These are phyloP conservation scores for Ascobolus immersus DNA, from an alignment of 495 filamentous ascomycete species.

Conservation along the genomic window DNA sequence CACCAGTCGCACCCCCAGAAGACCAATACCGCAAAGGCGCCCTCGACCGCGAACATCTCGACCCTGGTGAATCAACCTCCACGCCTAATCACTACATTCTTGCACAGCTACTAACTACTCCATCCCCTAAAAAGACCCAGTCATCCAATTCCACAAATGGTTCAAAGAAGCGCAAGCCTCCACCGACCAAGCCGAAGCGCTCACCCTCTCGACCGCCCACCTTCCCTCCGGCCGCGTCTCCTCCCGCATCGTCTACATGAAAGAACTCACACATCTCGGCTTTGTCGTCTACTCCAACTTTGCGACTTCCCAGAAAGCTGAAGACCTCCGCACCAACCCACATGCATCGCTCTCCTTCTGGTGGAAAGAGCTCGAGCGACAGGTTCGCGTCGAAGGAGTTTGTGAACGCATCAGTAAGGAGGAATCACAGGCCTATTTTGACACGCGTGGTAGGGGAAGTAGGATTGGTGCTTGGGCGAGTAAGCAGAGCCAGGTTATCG, in stretches of 20 bases:
- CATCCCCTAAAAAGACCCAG: slow-evolving; percentile 22
- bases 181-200: slow-evolving; percentile 47
- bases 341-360: slow-evolving; percentile 51
- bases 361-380: slow-evolving; percentile 51
- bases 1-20: slow-evolving; percentile 24
- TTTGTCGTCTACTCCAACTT: slow-evolving; percentile 91
- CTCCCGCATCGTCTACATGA: slow-evolving; percentile 71
- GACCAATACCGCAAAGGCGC: slow-evolving; percentile 34
- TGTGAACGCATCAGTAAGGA: slow-evolving; percentile 37
- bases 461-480: slow-evolving; percentile 87
- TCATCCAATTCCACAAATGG: slow-evolving; percentile 70
- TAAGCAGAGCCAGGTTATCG: slow-evolving; percentile 51
- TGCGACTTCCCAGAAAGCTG: slow-evolving; percentile 45
- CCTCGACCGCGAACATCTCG: slow-evolving; percentile 28
- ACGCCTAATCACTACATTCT: neutral
- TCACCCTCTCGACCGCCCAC: slow-evolving; percentile 57
- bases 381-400: slow-evolving; percentile 60
- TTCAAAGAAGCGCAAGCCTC: slow-evolving; percentile 39
- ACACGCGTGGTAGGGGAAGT: slow-evolving; percentile 37
- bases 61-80: slow-evolving; percentile 10
- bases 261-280: slow-evolving; percentile 50
- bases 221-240: slow-evolving; percentile 66
- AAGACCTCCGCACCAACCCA: slow-evolving; percentile 38
- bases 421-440: slow-evolving; percentile 73
- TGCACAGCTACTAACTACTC: neutral